These are phyloP conservation scores for Tubosaeta sp. DNA, from an alignment of 768 basidiomycete genomes.

Conservation along the genomic window DNA sequence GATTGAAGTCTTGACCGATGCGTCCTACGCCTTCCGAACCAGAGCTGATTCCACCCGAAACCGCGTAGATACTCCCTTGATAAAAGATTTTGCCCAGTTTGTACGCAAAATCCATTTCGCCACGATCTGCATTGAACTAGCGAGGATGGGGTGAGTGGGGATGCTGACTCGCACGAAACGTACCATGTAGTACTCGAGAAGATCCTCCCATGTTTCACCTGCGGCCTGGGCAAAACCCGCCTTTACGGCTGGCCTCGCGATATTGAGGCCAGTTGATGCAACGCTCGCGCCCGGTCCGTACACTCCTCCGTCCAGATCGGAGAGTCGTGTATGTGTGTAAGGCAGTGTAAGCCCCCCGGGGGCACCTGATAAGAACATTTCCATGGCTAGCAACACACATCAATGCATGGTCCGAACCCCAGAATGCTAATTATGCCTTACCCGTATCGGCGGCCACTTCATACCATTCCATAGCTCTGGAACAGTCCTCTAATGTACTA, in stretches of 20 bases:
- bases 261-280: slow-evolving; percentile 78
- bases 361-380: slow-evolving; percentile 75
- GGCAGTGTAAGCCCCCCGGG: slow-evolving; percentile 88
- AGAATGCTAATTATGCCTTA: slow-evolving; percentile 33
- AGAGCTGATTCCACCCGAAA: slow-evolving; percentile 74
- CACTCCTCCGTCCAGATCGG: slow-evolving; percentile 89
- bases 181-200: slow-evolving; percentile 88
- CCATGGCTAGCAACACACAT: slow-evolving; percentile 55
- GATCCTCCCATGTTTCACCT: slow-evolving; percentile 92
- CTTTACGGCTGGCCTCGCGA: slow-evolving; percentile 70
- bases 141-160: slow-evolving; percentile 3
- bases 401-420: not conserved
- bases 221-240: slow-evolving; percentile 79
- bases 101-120: slow-evolving; percentile 84
- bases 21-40: slow-evolving; percentile 91
- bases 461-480: slow-evolving; percentile 83
- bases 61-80: slow-evolving; percentile 86
- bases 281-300: slow-evolving; percentile 94
- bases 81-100: slow-evolving; percentile 95
- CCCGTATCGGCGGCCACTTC: slow-evolving; percentile 84
- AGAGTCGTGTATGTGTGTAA: slow-evolving; percentile 73
- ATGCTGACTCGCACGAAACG: slow-evolving; percentile 11
- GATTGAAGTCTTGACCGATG: slow-evolving; percentile 72
- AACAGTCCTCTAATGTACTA: slow-evolving; percentile 82
- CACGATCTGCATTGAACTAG: slow-evolving; percentile 93